Base-by-base conservation (phyloP, 306 rosid species). In the Morella rubra region DNA sequence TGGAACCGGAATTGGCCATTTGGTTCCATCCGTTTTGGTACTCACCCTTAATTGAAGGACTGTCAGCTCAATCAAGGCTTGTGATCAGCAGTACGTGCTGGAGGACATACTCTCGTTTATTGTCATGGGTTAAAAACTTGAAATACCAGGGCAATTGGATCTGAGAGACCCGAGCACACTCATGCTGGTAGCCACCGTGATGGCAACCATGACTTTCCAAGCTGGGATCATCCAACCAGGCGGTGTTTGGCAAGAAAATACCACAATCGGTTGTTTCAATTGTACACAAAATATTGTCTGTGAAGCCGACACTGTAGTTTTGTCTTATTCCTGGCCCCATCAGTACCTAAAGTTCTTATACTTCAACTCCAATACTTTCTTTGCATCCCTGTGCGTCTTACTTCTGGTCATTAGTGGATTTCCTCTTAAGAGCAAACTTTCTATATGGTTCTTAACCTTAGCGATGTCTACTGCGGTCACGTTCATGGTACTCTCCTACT, bases 391-490 rank as follows among this genome's bases (percentile, higher is more conserved):
- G 0, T 74, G 80, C 4, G 78, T 84, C 2, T 44, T 81, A 1
- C 5, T 84, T 76, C 3, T 84, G 24, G 76, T 87, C 9, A 52
- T 87, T 0, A 80, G 83, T 16, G 90, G 88, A 2, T 62, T 84
- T 19, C 85, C 86, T 0, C 70, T 82, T 0, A 58, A 51, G 4
- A 84, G 73, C 58, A 78, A 54, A 42, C 1, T 77, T 1, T 40
- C 53, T 1, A 70, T 68, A 72, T 82, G 85, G 88, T 18, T 82
- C 0, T 18, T 84, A 73, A 46, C 78, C 0, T 1, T 80, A 62
- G 64, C 62, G 11, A 77, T 87, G 85, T 52, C 79, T 1, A 15
- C 54, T 15, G 42, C 80, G n/a, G 69, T 76, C 69, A 45, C 86
- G 0, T 84, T 58, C 66, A 49, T 84, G 87, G 41, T 61, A 0